Evolutionary conservation across 148 eudicot genomes (phyloP), one percentile per base, ranked within the genome.

Genomic region (Selenicereus undatus): DNA sequence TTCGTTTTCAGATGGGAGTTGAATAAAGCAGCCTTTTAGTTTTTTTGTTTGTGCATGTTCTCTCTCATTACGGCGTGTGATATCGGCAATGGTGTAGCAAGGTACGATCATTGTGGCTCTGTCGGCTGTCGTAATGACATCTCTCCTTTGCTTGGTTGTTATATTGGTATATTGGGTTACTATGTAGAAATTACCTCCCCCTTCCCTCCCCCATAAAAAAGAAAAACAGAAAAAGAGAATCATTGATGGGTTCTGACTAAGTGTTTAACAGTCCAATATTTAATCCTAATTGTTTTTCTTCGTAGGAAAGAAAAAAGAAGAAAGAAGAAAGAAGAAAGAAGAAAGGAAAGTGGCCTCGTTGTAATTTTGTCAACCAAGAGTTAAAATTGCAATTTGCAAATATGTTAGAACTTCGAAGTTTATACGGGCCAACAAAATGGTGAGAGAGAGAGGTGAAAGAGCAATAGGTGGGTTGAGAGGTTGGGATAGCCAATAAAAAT

Each of bases 1-100:
- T 43, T 73, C 0, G 20, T 26, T 7, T 26, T 43, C 18, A 29
- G 60, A 18, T 73, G 27, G 8, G n/a, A 50, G 76, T 26, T 26
- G 36, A 30, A 75, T 51, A 51, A 75, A 75, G 6, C 35, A 75
- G 77, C 65, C 7, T 75, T 75, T 71, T 11, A 42, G 27, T 43
- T 48, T 74, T 48, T 24, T 45, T 42, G 26, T 36, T 4, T 27
- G 11, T 32, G 1, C n/a, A 17, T 71, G 20, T 16, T 13, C 73
- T 35, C 42, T 18, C 14, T 17, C 4, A 14, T 27, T 70, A 69
- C 5, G 14, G 10, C 2, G 52, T 10, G 10, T 48, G 2, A 48
- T 11, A 11, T 1, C 0, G 29, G 29, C 27, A 24, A 8, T 64
- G 68, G 12, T 3, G 7, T 64, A n/a, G 6, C 20, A 39, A 39